phyloP scores from a whole-genome alignment of 495 filamentous ascomycete genomes.

The Neurospora tetrasperma region DNA sequence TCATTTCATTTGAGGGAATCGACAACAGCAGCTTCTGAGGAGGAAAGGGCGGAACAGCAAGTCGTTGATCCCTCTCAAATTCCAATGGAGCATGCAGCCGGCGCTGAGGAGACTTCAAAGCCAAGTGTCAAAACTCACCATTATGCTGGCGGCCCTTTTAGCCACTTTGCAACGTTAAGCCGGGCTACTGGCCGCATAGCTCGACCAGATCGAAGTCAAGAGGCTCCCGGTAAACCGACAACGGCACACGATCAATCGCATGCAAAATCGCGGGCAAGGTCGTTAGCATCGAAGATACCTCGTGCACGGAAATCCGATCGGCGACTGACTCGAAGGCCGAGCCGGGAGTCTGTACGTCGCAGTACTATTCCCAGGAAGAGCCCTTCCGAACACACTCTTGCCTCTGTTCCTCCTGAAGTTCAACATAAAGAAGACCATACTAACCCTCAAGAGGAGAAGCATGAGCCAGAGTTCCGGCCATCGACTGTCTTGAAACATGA shows the following conservation, averaged over 20 bases:
- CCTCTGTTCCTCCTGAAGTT: not conserved
- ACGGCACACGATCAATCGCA: not conserved
- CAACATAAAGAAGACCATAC: not conserved
- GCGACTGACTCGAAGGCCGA: not conserved
- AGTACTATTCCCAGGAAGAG: not conserved
- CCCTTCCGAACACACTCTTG: not conserved
- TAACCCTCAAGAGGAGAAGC: not conserved
- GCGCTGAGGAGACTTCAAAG: not conserved
- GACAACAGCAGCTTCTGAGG: not conserved
- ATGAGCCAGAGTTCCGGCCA: not conserved
- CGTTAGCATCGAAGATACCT: not conserved
- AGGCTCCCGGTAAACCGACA: not conserved
- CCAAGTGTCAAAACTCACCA: not conserved
- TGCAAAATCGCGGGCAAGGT: not conserved
- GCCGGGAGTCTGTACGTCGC: not conserved
- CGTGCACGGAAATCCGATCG: not conserved
- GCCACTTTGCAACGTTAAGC: not conserved
- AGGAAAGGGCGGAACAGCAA: not conserved
- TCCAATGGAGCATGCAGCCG: not conserved
- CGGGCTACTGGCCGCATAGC: not conserved
- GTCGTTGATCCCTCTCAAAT: not conserved
- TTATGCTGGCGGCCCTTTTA: not conserved
- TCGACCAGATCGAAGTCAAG: not conserved
- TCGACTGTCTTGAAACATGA: not conserved
- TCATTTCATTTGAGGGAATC: not conserved